Evolutionary conservation across 1,139 yeast genomes (phyloP), one percentile per base, ranked within the genome.

Genomic region (Lizanozyma gosingica): DNA sequence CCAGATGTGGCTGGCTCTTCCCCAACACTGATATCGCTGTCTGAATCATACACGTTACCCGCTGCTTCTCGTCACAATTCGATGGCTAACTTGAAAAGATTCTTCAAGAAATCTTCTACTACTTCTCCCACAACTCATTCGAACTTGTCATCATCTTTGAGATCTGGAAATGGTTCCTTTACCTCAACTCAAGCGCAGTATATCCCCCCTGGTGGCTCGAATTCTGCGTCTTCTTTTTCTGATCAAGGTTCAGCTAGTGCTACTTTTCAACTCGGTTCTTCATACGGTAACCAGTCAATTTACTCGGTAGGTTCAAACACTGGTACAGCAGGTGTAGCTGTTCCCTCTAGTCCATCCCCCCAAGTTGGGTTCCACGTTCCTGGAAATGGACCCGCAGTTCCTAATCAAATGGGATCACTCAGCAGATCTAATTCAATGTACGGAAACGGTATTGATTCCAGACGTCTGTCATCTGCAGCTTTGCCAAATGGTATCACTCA

Each of bases 21-120:
- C 32, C 73, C 75, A 0, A 55, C 66, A 8, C 65, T 73, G 6
- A 44, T 63, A 17, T 65, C 72, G 3, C 65, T 71, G 15, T 41
- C 53, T 15, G 75, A 69, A 14, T 64, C 71, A n/a, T 33, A 42
- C 11, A 46, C 71, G 15, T 53, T 59, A 14, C 43, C 44, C n/a
- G 48, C 51, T 16, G 41, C 43, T 15, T 45, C 49, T 35, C 58
- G 75, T 47, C 88, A 82, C 51, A 80, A 80, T 47, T 80, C 88
- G 6, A 83, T 82, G 87, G 83, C 84, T 32, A 87, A 83, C 47
- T 61, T 82, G 49, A 78, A 78, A 55, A 60, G 78, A 35, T 72
- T 80, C 48, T 78, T 81, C 61, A 77, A 75, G 46, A 75, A 78
- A 47, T 56, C 68, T 17, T 54, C 57, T 2, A 56, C 59, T n/a